phyloP scores from a whole-genome alignment of 169 alveolate genomes.

The Besnoitia besnoiti region DNA sequence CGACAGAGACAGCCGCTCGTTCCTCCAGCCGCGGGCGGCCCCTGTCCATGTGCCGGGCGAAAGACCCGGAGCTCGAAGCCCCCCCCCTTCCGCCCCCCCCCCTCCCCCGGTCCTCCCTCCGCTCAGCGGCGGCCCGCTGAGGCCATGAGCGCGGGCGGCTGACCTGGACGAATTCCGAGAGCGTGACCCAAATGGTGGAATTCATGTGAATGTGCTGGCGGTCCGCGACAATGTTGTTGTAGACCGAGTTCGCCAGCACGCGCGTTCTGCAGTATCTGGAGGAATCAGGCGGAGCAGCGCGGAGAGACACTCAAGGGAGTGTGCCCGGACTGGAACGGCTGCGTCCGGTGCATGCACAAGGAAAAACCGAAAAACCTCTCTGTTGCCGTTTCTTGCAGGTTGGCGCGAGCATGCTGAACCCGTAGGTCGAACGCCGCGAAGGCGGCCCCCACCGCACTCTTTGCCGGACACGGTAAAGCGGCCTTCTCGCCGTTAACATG shows the following conservation, averaged over 20 bases:
- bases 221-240: constrained; percentile 90
- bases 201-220: constrained; percentile 94
- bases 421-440: too few relatives aligned
- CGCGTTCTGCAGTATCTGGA: constrained; percentile 79
- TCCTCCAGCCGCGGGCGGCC: too few relatives aligned
- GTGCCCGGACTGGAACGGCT: neutral
- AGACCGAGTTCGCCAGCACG: constrained; percentile 90
- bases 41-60: neutral
- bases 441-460: too few relatives aligned
- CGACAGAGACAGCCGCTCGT: too few relatives aligned
- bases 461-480: too few relatives aligned
- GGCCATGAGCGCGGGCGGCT: too few relatives aligned
- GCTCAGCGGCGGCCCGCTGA: too few relatives aligned
- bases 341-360: neutral
- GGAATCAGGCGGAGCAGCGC: neutral
- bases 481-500: too few relatives aligned
- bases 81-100: constrained; percentile 11
- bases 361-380: neutral
- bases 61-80: neutral
- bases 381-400: too few relatives aligned
- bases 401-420: too few relatives aligned
- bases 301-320: neutral
- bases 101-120: neutral
- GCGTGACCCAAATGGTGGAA: constrained; percentile 94
- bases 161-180: constrained; percentile 73